Evolutionary conservation across 768 basidiomycete genomes (phyloP).

Genomic region (Mycena maculata): DNA sequence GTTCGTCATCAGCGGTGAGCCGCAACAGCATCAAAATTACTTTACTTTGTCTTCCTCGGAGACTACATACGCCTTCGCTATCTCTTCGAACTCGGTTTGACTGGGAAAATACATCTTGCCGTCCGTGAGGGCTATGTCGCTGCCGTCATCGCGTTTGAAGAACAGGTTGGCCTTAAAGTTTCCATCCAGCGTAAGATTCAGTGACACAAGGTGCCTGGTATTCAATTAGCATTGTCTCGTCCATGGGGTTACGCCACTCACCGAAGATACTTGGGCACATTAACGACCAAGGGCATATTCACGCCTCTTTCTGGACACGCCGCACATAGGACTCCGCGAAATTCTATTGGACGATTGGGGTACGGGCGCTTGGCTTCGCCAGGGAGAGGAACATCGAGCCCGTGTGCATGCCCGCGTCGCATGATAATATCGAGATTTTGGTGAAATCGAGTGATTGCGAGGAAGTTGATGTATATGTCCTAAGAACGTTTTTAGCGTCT

Average conservation of each 20-base stretch:
- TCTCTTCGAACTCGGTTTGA: slow-evolving; percentile 2
- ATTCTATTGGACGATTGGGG: slow-evolving; percentile 11
- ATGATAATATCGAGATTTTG: slow-evolving; percentile 13
- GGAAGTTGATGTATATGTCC: slow-evolving; percentile 23
- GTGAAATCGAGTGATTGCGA: slow-evolving; percentile 9
- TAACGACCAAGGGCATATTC: slow-evolving; percentile 16
- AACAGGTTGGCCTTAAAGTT: slow-evolving; percentile 21
- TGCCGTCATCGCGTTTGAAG: slow-evolving; percentile 28
- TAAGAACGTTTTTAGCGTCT: not conserved
- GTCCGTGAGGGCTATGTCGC: slow-evolving; percentile 15
- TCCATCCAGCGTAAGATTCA: slow-evolving; percentile 5
- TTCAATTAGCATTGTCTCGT: not conserved
- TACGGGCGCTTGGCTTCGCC: slow-evolving; percentile 18
- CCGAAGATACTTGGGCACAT: slow-evolving; percentile 14
- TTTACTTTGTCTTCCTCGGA: slow-evolving; percentile 11
- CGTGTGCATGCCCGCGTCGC: slow-evolving; percentile 13
- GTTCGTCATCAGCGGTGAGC: not conserved
- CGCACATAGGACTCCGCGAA: slow-evolving; percentile 6
- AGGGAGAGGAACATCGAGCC: slow-evolving; percentile 11
- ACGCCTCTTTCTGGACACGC: slow-evolving; percentile 24
- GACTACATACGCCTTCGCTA: slow-evolving; percentile 3
- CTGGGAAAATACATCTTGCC: slow-evolving; percentile 25
- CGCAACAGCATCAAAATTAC: not conserved
- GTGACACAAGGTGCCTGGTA: slow-evolving; percentile 5
- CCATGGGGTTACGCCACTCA: not conserved